Conservation (phyloP, 2,329 filamentous ascomycete species). For the Rhynchosporium graminicola region DNA sequence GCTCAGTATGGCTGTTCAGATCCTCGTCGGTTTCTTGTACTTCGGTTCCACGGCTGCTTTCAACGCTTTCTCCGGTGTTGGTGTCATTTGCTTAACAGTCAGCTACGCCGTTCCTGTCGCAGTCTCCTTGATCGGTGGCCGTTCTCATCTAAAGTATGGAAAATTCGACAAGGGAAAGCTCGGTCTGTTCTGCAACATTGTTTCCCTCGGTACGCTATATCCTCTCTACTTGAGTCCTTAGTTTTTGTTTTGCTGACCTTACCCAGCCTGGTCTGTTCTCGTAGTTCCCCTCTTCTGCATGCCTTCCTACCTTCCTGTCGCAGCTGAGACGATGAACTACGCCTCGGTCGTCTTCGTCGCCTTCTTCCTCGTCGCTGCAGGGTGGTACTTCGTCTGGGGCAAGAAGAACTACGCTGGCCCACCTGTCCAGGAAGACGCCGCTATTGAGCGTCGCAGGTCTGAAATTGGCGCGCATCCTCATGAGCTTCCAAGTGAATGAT, state of each 20-base stretch:
- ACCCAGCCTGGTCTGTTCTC: slow-evolving; percentile 64
- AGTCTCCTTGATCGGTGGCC: slow-evolving; percentile 61
- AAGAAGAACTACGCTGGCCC: slow-evolving; percentile 61
- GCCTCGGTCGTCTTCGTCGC: slow-evolving; percentile 68
- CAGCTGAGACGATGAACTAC: slow-evolving; percentile 59
- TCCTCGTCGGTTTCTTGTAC: slow-evolving; percentile 66
- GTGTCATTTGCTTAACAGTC: slow-evolving; percentile 68
- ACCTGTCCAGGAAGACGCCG: slow-evolving; percentile 42
- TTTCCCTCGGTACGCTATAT: slow-evolving; percentile 9
- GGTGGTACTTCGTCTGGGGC: slow-evolving; percentile 72
- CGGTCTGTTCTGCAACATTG: slow-evolving; percentile 61
- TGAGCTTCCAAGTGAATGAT: slow-evolving; percentile 4
- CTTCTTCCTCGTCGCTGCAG: slow-evolving; percentile 59
- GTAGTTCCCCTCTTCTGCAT: slow-evolving; percentile 75
- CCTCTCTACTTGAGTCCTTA: not conserved
- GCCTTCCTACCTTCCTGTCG: slow-evolving; percentile 64
- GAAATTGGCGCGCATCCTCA: slow-evolving; percentile 1
- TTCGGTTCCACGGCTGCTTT: slow-evolving; percentile 70
- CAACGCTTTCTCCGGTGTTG: slow-evolving; percentile 70
- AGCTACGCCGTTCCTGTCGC: slow-evolving; percentile 69
- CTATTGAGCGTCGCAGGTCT: slow-evolving; percentile 37
- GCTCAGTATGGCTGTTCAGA: slow-evolving; percentile 66
- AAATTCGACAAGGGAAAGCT: slow-evolving; percentile 63
- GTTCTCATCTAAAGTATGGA: slow-evolving; percentile 52
- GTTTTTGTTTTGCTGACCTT: not conserved